These are phyloP conservation scores for Harringtonia lauricola DNA, from an alignment of 2,329 filamentous ascomycete genomes.

Conservation along the genomic window DNA sequence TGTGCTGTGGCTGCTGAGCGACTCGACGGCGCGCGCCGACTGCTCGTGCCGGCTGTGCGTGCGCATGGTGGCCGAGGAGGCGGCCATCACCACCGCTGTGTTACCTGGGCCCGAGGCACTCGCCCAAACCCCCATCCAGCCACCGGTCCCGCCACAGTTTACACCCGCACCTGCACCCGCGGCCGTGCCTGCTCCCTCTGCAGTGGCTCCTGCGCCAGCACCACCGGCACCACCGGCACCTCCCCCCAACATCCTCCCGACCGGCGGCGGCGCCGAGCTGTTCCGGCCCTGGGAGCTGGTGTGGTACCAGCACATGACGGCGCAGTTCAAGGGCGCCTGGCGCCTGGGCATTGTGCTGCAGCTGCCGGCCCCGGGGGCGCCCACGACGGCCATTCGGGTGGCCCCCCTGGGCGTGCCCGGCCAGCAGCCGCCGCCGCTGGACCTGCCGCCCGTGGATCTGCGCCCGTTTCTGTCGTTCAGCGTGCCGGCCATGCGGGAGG, in stretches of 20 bases:
- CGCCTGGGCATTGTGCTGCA: constrained; percentile 21
- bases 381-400: constrained; percentile 12
- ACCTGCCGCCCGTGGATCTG: constrained; percentile 17
- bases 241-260: not conserved
- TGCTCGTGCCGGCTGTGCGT: constrained; percentile 40
- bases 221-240: no score
- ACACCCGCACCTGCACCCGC: not conserved
- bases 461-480: constrained; percentile 26
- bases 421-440: constrained; percentile 8
- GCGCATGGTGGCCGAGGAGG: constrained; percentile 15
- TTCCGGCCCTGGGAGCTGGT: constrained; percentile 24
- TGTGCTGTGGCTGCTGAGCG: constrained; percentile 38
- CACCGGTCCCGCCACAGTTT: not conserved
- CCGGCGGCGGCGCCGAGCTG: constrained; percentile 7
- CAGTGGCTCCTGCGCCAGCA: not conserved
- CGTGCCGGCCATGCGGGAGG: constrained; percentile 18
- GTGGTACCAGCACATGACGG: constrained; percentile 23
- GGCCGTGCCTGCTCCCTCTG: not conserved
- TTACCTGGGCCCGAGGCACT: not conserved
- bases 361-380: constrained; percentile 4
- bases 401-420: constrained; percentile 19
- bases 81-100: not conserved
- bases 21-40: constrained; percentile 33
- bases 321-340: constrained; percentile 19
- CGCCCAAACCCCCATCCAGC: not conserved